These are phyloP conservation scores for Fusarium tanahbumbuense DNA, from an alignment of 2,329 filamentous ascomycete genomes.

Conservation along the genomic window DNA sequence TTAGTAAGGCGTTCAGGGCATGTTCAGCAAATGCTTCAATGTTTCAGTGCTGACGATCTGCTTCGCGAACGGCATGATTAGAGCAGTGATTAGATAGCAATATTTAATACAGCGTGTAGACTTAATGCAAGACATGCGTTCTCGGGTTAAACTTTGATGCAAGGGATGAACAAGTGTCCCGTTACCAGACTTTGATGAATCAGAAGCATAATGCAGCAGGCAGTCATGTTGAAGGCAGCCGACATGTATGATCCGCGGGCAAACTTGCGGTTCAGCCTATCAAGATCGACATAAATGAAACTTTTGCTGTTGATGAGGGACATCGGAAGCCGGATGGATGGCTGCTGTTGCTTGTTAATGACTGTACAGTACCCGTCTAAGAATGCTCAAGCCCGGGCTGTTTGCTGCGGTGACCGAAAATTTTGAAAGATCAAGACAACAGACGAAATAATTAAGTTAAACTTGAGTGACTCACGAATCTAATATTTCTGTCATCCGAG, in stretches of 20 bases:
- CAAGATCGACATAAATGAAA: neutral
- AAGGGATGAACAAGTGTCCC: neutral
- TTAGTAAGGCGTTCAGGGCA: slow-evolving; percentile 43
- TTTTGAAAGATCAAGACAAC: neutral
- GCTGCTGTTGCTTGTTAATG: slow-evolving; percentile 17
- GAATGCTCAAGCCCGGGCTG: neutral
- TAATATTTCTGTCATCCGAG: neutral
- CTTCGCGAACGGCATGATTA: slow-evolving; percentile 13
- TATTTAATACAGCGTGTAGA: slow-evolving; percentile 28
- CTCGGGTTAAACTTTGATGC: neutral
- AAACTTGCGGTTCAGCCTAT: slow-evolving; percentile 8
- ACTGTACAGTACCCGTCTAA: neutral
- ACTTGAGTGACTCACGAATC: neutral
- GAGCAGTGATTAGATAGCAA: slow-evolving; percentile 19
- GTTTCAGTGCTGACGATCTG: slow-evolving; percentile 3
- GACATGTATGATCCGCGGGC: neutral
- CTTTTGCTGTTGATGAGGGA: neutral
- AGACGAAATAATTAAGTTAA: neutral
- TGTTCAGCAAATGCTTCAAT: slow-evolving; percentile 24
- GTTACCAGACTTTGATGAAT: neutral
- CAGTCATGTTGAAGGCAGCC: neutral
- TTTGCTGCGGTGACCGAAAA: neutral
- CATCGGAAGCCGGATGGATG: slow-evolving; percentile 36
- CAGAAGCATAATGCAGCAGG: neutral
- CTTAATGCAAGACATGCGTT: slow-evolving; percentile 7